Evolutionary conservation across 1,284 basidiomycete species (phyloP).

Genomic region (Moesziomyces sp.): DNA sequence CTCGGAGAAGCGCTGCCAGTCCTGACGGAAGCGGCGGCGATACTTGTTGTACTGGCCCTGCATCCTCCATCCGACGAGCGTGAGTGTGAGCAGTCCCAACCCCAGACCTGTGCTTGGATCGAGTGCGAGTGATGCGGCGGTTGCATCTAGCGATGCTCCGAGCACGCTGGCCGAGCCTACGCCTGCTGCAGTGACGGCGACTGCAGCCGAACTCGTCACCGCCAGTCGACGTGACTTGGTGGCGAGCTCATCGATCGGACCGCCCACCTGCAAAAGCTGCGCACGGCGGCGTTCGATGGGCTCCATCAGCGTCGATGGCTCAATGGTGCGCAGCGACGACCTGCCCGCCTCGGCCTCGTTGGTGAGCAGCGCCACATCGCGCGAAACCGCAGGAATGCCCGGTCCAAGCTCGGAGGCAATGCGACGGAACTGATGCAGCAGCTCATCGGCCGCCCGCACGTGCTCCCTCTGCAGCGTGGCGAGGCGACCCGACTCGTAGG

Average conservation of each 20-base stretch:
- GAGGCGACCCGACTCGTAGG: conserved; percentile 54
- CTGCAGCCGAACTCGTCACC: conserved; percentile 32
- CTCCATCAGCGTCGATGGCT: conserved; percentile 46
- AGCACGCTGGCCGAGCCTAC: conserved; percentile 42
- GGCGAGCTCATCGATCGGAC: conserved; percentile 51
- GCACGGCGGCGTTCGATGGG: conserved; percentile 48
- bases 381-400: conserved; percentile 9
- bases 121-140: conserved; percentile 41
- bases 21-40: conserved; percentile 62
- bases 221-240: conserved; percentile 44
- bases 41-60: conserved; percentile 65
- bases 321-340: conserved; percentile 38
- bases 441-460: conserved; percentile 16
- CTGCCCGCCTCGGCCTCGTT: conserved; percentile 45
- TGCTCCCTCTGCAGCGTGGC: conserved; percentile 34
- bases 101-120: conserved; percentile 61
- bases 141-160: conserved; percentile 34
- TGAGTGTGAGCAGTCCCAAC: conserved; percentile 57
- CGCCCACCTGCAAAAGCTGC: conserved; percentile 46
- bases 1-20: conserved; percentile 59
- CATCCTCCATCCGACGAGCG: conserved; percentile 62
- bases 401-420: conserved; percentile 18
- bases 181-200: conserved; percentile 36
- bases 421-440: conserved; percentile 32
- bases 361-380: conserved; percentile 38